Evolutionary conservation across 1,284 basidiomycete genomes (phyloP).

Genomic region (Neolentinus lepideus): DNA sequence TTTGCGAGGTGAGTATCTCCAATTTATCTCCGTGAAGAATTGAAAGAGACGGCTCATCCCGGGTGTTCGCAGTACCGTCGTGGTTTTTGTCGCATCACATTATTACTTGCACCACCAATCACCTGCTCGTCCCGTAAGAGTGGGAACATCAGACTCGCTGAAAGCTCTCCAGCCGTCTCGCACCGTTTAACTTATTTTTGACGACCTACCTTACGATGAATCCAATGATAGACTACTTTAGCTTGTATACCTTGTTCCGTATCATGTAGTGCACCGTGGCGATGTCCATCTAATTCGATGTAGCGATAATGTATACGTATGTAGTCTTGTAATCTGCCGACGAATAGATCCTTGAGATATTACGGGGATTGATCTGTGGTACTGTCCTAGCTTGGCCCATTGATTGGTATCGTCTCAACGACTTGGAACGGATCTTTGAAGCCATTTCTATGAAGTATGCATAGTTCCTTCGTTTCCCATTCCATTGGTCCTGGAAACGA

Average conservation of each 20-base stretch:
- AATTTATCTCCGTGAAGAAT: neutral
- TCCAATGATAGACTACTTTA: no score
- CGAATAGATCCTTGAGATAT: no score
- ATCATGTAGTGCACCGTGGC: no score
- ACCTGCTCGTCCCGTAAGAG: neutral
- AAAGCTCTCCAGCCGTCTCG: neutral
- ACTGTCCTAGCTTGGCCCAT: neutral
- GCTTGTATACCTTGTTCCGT: no score
- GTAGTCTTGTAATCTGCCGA: no score
- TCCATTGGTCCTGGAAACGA: neutral
- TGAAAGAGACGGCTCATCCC: neutral
- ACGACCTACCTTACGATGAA: no score
- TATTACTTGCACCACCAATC: neutral
- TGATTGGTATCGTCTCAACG: neutral
- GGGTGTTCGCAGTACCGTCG: neutral
- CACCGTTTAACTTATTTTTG: neutral
- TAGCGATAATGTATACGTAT: no score
- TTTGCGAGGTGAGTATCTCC: neutral
- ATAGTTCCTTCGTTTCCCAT: neutral
- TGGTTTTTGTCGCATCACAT: neutral
- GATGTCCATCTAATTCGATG: no score
- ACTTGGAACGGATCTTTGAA: slow-evolving; percentile 1
- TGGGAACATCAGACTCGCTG: neutral
- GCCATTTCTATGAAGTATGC: neutral
- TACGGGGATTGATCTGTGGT: neutral